Percentiles rank a stretch among this genome's conserved stretches.
These are phyloP conservation scores for Populus nigra DNA, from an alignment of 345 rosid genomes.

Conservation along the genomic window DNA sequence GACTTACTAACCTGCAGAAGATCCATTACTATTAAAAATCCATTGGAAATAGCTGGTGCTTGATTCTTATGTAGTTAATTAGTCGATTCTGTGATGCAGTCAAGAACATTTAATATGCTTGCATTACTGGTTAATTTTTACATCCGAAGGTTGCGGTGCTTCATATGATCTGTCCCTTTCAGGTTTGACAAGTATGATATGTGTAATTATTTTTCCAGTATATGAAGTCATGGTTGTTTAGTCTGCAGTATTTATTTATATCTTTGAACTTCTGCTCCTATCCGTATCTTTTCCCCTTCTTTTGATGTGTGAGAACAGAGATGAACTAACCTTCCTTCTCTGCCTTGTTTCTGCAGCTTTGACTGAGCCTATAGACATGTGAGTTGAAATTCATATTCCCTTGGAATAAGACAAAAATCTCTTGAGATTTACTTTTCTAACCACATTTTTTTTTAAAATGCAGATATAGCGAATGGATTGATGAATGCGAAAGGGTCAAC, in stretches of 20 bases:
- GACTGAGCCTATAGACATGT: slow-evolving; percentile 88
- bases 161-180: background rate
- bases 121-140: background rate
- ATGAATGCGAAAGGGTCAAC: slow-evolving; percentile 59
- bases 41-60: background rate
- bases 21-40: background rate
- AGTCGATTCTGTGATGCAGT: background rate
- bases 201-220: background rate
- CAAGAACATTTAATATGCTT: background rate
- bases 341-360: slow-evolving; percentile 57
- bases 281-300: background rate
- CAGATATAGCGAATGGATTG: slow-evolving; percentile 98
- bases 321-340: slow-evolving; percentile 1
- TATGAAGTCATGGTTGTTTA: background rate
- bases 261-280: background rate
- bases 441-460: background rate
- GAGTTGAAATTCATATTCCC: slow-evolving; percentile 32
- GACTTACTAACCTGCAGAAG: background rate
- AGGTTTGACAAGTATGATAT: background rate
- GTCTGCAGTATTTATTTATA: background rate
- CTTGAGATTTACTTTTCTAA: background rate
- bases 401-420: background rate
- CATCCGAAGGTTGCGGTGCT: background rate
- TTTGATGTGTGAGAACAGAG: background rate
- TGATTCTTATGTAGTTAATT: background rate